Percentiles rank a stretch among this genome's conserved stretches.
phyloP scores from a whole-genome alignment of 441 rosid genomes.

The Erodium texanum region DNA sequence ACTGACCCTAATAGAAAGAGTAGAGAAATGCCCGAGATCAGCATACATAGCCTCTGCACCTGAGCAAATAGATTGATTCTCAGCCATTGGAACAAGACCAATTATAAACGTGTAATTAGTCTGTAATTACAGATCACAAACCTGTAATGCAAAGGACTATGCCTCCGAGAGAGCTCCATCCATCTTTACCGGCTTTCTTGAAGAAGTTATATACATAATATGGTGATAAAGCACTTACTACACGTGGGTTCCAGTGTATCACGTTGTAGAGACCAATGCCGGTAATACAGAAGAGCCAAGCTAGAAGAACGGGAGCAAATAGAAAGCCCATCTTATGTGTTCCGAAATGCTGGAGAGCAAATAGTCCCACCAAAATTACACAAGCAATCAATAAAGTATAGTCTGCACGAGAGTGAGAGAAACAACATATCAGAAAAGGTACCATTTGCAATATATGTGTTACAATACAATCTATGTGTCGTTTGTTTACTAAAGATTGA shows the following conservation, averaged over 20 bases:
- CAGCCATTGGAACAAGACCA: constrained; percentile 71
- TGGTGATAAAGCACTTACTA: constrained; percentile 84
- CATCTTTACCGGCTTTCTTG: constrained; percentile 74
- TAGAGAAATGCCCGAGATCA: constrained; percentile 84
- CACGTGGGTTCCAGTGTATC: constrained; percentile 67
- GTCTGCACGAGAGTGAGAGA: constrained; percentile 38
- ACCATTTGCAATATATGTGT: background rate
- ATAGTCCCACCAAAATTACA: constrained; percentile 81
- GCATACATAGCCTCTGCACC: constrained; percentile 99
- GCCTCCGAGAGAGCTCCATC: constrained; percentile 98
- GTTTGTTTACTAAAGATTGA: too few species aligned
- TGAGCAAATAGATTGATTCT: constrained; percentile 20
- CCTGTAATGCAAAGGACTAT: constrained; percentile 92
- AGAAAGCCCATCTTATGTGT: constrained; percentile 79
- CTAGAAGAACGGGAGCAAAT: constrained; percentile 73
- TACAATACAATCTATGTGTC: too few species aligned
- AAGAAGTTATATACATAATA: constrained; percentile 88
- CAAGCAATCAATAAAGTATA: constrained; percentile 84
- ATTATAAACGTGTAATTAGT: too few species aligned
- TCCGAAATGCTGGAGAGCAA: constrained; percentile 92
- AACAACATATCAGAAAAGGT: background rate
- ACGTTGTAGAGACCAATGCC: constrained; percentile 81
- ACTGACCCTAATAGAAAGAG: background rate
- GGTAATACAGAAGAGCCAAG: constrained; percentile 85
- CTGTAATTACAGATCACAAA: constrained; percentile 89